Conservation (phyloP, 257 asterid genomes). For the Solanum peruvianum region DNA sequence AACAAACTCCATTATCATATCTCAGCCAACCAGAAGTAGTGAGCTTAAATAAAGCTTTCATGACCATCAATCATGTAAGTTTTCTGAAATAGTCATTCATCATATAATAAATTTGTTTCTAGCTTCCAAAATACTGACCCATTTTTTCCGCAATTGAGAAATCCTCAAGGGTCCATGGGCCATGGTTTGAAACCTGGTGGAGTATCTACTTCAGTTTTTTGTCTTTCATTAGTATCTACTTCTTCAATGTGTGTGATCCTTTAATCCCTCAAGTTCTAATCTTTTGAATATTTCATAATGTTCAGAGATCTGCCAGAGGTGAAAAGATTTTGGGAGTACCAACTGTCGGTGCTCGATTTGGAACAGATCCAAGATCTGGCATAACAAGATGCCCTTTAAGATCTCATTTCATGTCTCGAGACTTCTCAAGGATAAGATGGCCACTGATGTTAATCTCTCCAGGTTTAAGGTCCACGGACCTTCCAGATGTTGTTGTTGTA, state of each 20-base stretch:
- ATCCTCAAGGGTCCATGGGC: not conserved
- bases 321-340: slow-evolving; percentile 65
- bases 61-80: not conserved
- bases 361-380: slow-evolving; percentile 40
- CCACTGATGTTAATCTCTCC: not conserved
- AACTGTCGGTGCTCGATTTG: slow-evolving; percentile 88
- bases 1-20: not conserved
- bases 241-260: not conserved
- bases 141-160: not conserved
- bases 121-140: not conserved
- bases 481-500: not conserved
- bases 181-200: not conserved
- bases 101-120: not conserved
- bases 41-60: not conserved
- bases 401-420: not conserved
- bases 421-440: not conserved
- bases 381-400: not conserved
- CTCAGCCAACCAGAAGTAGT: not conserved
- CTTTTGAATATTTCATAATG: not conserved
- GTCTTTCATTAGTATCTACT: not conserved
- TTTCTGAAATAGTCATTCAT: not conserved
- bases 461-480: not conserved
- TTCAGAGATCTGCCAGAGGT: slow-evolving; percentile 87
- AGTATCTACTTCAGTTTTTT: not conserved
- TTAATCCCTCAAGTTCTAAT: not conserved